Evolutionary conservation across 306 rosid genomes (phyloP).

Genomic region (Dalbergia oliveri): DNA sequence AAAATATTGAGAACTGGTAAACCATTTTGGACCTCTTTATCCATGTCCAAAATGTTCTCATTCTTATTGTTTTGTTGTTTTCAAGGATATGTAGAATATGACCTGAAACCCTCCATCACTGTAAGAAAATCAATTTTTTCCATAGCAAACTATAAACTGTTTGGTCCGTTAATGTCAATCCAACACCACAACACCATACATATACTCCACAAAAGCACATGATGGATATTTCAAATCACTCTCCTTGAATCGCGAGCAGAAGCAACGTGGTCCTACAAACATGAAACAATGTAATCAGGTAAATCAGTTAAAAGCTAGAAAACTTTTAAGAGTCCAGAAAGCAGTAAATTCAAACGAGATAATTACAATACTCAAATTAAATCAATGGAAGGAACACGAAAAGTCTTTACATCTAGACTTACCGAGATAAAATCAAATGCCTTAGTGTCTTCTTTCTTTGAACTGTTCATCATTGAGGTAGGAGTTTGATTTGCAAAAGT

Average conservation of each 20-base stretch:
- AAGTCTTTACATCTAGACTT: slow-evolving; percentile 51
- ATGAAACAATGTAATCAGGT: slow-evolving; percentile 44
- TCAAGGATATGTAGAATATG: slow-evolving; percentile 44
- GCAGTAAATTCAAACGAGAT: slow-evolving; percentile 43
- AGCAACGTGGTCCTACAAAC: slow-evolving; percentile 84
- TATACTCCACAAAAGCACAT: slow-evolving; percentile 45
- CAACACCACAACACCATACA: slow-evolving; percentile 26
- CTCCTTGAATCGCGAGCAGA: slow-evolving; percentile 90
- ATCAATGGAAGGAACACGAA: slow-evolving; percentile 4
- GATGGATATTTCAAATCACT: slow-evolving; percentile 55
- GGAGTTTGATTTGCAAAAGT: slow-evolving; percentile 67
- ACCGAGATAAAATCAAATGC: slow-evolving; percentile 99
- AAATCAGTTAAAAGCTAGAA: background rate
- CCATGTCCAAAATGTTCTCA: slow-evolving; percentile 41
- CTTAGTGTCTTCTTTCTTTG: slow-evolving; percentile 90
- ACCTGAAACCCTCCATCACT: slow-evolving; percentile 46
- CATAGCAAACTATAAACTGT: slow-evolving; percentile 34
- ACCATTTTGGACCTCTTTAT: slow-evolving; percentile 44
- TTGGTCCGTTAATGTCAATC: slow-evolving; percentile 44
- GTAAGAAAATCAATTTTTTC: slow-evolving; percentile 43
- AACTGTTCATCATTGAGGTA: slow-evolving; percentile 65
- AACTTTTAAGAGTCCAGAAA: background rate
- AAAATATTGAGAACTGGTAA: slow-evolving; percentile 23
- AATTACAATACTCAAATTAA: slow-evolving; percentile 30
- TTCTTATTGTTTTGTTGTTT: slow-evolving; percentile 44